phyloP scores from a whole-genome alignment of 345 rosid genomes.

The Anacardium occidentale region DNA sequence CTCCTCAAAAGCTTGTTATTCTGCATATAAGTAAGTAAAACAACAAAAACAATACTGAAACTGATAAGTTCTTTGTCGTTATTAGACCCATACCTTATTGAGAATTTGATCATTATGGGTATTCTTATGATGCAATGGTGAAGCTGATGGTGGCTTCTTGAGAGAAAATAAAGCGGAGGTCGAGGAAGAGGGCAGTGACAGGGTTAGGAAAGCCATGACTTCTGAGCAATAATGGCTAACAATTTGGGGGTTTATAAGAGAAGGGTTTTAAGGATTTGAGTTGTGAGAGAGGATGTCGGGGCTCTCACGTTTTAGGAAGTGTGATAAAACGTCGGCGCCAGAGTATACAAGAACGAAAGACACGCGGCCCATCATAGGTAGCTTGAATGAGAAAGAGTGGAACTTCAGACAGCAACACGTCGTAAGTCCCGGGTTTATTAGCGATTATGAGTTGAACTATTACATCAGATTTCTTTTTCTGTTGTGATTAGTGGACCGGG shows the following conservation, averaged over 20 bases:
- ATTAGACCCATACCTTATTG: constrained; percentile 26
- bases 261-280: too few species aligned
- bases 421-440: too few species aligned
- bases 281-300: background rate
- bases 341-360: background rate
- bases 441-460: too few species aligned
- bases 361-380: too few species aligned
- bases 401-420: too few species aligned
- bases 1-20: constrained; percentile 27
- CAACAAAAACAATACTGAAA: too few species aligned
- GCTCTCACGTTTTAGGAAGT: background rate
- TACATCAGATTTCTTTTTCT: too few species aligned
- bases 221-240: too few species aligned
- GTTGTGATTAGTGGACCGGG: too few species aligned
- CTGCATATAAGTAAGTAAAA: constrained; percentile 12
- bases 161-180: constrained; percentile 10
- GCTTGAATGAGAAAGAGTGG: too few species aligned
- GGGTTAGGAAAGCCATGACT: constrained; percentile 22
- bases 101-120: constrained; percentile 19
- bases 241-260: background rate
- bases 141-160: constrained; percentile 20
- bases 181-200: constrained; percentile 16
- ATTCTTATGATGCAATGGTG: constrained; percentile 10
- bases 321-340: constrained; percentile 3
- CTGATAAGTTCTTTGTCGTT: too few species aligned